These are phyloP conservation scores for Talaromyces marneffei DNA, from an alignment of 2,329 filamentous ascomycete species.

Conservation along the genomic window DNA sequence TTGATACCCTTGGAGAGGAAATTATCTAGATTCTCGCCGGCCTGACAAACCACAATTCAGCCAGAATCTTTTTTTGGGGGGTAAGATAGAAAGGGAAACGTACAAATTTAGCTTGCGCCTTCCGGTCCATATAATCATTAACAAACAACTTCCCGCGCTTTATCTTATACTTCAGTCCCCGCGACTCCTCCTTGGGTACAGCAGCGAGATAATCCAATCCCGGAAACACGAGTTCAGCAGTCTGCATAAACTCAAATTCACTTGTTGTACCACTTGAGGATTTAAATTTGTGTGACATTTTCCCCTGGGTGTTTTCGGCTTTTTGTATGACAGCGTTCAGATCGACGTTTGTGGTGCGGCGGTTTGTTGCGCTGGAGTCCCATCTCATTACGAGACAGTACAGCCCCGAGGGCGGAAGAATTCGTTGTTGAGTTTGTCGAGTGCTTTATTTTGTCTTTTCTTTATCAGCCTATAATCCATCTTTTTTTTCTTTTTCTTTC, in stretches of 20 bases:
- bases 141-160: conserved; percentile 8
- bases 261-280: conserved; percentile 35
- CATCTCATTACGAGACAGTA: conserved; percentile 52
- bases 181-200: conserved; percentile 15
- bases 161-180: conserved; percentile 10
- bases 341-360: background rate
- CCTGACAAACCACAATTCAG: background rate
- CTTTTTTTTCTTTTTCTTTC: too few relatives aligned
- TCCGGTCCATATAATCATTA: conserved; percentile 11
- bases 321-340: background rate
- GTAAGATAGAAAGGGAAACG: background rate
- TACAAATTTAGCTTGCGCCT: conserved; percentile 11
- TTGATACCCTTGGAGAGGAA: conserved; percentile 2
- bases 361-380: background rate
- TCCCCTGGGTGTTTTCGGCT: background rate
- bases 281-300: conserved; percentile 21
- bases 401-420: conserved; percentile 55
- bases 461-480: background rate
- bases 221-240: conserved; percentile 48
- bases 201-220: conserved; percentile 30
- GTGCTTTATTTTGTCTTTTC: conserved; percentile 46
- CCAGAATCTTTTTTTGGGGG: background rate
- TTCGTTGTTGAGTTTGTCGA: conserved; percentile 51
- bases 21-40: conserved; percentile 5
- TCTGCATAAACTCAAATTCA: conserved; percentile 35